phyloP scores from a whole-genome alignment of 2,329 filamentous ascomycete genomes.

The Cercospora janseana region DNA sequence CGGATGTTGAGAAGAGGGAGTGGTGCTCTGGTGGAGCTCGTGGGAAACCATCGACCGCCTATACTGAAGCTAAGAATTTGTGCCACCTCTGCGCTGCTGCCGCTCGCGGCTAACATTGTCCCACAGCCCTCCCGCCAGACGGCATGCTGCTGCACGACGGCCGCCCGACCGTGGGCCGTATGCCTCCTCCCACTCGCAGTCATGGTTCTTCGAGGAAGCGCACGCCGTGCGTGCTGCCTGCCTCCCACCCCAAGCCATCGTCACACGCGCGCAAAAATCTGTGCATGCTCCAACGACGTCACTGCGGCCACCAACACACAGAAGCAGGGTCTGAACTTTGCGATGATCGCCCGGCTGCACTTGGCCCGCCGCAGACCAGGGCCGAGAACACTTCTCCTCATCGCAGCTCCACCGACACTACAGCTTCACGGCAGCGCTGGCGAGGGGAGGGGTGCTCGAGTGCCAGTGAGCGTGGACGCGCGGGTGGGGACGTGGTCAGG shows the following conservation, averaged over 20 bases:
- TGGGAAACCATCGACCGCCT: conserved; percentile 9
- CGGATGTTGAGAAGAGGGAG: background rate
- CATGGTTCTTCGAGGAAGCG: no score
- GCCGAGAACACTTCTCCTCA: conserved; percentile 14
- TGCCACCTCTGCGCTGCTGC: conserved; percentile 3
- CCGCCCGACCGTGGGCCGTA: no score
- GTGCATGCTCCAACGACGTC: conserved; percentile 3
- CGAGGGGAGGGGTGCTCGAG: background rate
- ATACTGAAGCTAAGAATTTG: conserved; percentile 12
- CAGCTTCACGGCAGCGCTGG: background rate
- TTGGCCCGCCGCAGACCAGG: conserved; percentile 2
- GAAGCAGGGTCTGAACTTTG: conserved; percentile 10
- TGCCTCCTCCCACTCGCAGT: no score
- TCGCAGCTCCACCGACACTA: conserved; percentile 2
- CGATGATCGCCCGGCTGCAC: background rate
- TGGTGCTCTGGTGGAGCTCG: conserved; percentile 8
- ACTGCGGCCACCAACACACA: background rate
- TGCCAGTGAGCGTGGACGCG: background rate
- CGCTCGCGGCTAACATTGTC: background rate
- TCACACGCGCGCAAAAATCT: background rate
- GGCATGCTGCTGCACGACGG: no score
- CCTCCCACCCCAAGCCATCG: no score
- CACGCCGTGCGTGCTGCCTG: no score
- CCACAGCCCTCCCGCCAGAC: background rate
- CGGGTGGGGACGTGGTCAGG: background rate